Percentiles rank a stretch among this genome's conserved stretches.
phyloP scores from a whole-genome alignment of 345 rosid genomes.

The Ceriops tagal region DNA sequence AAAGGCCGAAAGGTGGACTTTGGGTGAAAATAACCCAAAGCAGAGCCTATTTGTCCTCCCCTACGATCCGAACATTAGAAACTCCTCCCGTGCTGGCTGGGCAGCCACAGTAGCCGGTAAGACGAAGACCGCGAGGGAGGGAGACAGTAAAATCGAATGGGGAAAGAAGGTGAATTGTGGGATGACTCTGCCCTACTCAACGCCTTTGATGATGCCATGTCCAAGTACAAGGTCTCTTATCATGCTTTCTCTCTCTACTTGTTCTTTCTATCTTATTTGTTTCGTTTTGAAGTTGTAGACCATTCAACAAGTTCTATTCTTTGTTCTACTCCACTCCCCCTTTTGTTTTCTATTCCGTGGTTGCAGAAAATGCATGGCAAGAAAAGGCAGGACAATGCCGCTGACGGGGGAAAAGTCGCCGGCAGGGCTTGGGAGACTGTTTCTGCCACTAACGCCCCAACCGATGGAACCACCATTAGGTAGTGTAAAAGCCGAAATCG shows the following conservation, averaged over 20 bases:
- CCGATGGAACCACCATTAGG: constrained; percentile 20
- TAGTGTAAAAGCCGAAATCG: neutral
- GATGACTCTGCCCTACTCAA: constrained; percentile 56
- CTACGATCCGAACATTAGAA: too few species aligned
- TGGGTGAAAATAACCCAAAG: too few species aligned
- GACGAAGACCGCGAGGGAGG: neutral
- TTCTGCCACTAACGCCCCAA: constrained; percentile 12
- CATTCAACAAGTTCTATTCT: neutral
- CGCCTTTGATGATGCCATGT: constrained; percentile 64
- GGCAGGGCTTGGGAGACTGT: constrained; percentile 2
- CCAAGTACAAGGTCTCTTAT: constrained; percentile 44
- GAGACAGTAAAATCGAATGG: constrained; percentile 22
- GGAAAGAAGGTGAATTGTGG: constrained; percentile 52
- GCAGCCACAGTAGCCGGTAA: neutral
- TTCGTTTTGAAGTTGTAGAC: neutral
- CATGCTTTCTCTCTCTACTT: neutral
- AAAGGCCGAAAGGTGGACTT: too few species aligned
- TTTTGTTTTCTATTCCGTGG: neutral
- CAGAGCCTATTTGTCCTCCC: too few species aligned
- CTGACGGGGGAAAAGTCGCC: constrained; percentile 7
- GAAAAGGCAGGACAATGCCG: constrained; percentile 15
- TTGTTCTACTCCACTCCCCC: neutral
- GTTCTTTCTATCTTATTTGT: neutral
- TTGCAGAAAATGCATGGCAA: constrained; percentile 42
- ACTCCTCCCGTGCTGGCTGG: too few species aligned